Conservation (phyloP, 768 basidiomycete species). For the Suillus variegatus region DNA sequence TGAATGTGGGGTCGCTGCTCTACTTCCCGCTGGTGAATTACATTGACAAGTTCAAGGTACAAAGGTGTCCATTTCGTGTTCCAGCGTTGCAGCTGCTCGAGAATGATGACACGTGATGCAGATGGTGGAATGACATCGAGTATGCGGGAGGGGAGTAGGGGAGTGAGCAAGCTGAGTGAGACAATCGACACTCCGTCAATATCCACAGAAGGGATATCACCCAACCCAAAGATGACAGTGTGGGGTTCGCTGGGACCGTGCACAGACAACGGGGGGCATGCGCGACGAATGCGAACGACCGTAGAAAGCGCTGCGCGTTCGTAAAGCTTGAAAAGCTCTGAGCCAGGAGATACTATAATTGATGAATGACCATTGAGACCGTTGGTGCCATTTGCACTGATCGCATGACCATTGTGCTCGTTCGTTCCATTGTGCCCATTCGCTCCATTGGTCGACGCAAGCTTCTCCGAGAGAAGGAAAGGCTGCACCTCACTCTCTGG, state of each 20-base stretch:
- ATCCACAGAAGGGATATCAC: slow-evolving; percentile 43
- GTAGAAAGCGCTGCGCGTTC: slow-evolving; percentile 70
- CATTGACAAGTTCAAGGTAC: slow-evolving; percentile 78
- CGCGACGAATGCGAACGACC: slow-evolving; percentile 59
- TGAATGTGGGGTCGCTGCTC: slow-evolving; percentile 56
- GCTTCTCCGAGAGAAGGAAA: slow-evolving; percentile 56
- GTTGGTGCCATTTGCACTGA: not conserved
- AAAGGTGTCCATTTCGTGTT: slow-evolving; percentile 86
- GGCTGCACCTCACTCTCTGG: slow-evolving; percentile 58
- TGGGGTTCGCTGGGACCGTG: slow-evolving; percentile 57
- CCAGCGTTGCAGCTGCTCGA: slow-evolving; percentile 80
- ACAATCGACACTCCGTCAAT: slow-evolving; percentile 66
- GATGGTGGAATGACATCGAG: slow-evolving; percentile 60
- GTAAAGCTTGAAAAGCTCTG: slow-evolving; percentile 55
- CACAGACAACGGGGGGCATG: slow-evolving; percentile 54
- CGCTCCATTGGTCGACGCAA: slow-evolving; percentile 20
- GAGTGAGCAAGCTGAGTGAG: slow-evolving; percentile 66
- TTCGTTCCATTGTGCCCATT: not conserved
- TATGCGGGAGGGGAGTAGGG: slow-evolving; percentile 60
- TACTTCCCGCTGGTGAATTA: slow-evolving; percentile 60
- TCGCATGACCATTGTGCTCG: not conserved
- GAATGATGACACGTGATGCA: slow-evolving; percentile 68
- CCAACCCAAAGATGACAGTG: slow-evolving; percentile 73
- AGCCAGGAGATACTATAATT: slow-evolving; percentile 13
- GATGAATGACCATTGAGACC: slow-evolving; percentile 26